These are phyloP conservation scores for Martensiomyces pterosporus DNA, from an alignment of 192 early-diverging fungal species.

Conservation along the genomic window DNA sequence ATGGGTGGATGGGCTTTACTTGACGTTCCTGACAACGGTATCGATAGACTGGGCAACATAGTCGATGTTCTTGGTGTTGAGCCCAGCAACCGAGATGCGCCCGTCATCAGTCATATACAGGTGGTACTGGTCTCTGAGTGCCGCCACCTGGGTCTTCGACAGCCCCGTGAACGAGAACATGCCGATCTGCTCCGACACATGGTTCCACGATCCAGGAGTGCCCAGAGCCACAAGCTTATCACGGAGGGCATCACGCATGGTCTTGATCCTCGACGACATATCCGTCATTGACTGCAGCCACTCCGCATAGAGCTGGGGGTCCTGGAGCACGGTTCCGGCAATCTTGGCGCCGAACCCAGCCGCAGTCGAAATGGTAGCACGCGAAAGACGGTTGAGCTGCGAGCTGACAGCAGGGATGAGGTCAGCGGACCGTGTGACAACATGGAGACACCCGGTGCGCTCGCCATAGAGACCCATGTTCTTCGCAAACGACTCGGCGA, in stretches of 20 bases:
- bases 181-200: conserved; percentile 93
- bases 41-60: conserved; percentile 89
- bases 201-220: conserved; percentile 94
- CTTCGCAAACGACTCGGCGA: conserved; percentile 94
- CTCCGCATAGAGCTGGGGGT: conserved; percentile 70
- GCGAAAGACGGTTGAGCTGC: conserved; percentile 79
- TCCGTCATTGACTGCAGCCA: conserved; percentile 72
- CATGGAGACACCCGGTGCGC: conserved; percentile 81
- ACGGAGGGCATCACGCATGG: conserved; percentile 75
- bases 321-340: conserved; percentile 79
- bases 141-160: conserved; percentile 66
- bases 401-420: conserved; percentile 60
- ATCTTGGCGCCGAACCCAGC: conserved; percentile 88
- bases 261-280: conserved; percentile 90
- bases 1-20: too few species aligned
- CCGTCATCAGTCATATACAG: conserved; percentile 94
- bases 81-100: conserved; percentile 92
- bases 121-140: conserved; percentile 80
- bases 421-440: conserved; percentile 58
- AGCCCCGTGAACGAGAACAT: conserved; percentile 98
- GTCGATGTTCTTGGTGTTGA: conserved; percentile 82
- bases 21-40: conserved; percentile 77
- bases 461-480: conserved; percentile 98
- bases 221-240: conserved; percentile 61
- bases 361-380: conserved; percentile 87